Base-by-base conservation (phyloP, 2,329 filamentous ascomycete genomes). In the Phoma sp. region DNA sequence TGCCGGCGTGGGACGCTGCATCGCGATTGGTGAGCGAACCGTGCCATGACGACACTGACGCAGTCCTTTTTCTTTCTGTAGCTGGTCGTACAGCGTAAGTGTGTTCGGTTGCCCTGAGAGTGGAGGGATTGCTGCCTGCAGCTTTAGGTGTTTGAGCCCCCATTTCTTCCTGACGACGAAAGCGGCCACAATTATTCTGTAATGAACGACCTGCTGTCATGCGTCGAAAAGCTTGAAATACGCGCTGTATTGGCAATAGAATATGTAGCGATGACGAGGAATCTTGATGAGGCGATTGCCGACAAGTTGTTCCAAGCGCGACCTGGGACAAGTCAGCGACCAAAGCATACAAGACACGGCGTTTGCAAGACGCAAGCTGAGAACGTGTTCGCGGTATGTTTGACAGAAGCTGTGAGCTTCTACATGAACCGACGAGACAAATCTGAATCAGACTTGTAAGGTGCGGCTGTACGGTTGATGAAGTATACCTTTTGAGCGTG, bases 361-460 rank as follows among this genome's bases (percentile, higher is more conserved):
- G 71, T 73, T 75, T 74, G 73, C 59, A 66, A 66, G 62, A 71
- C 69, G 70, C 70, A 74, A 70, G 67, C 66, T 62, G 64, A 64
- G 66, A 68, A 73, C 70, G 73, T 73, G 72, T 74, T 68, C 66
- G 58, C 59, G 56, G 60, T 60, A 46, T 65, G 72, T 73, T 74
- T 73, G 70, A 71, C 67, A 64, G 60, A 58, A 52, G 58, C 52
- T 46, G 60, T 67, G 64, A 64, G 56, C 60, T 61, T 50, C 62
- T 48, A 66, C 68, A 70, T 64, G 58, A 66, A 70, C 54, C 63
- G 67, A 63, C 61, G 57, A 70, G 59, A 66, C 61, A 60, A 52
- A 48, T 52, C 67, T 68, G 66, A 70, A 68, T 73, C 70, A 69
- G 65, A 67, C 68, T 69, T 64, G 65, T 59, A 66, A 57, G 45